Evolutionary conservation across 2,329 filamentous ascomycete genomes (phyloP), one percentile per base, ranked within the genome.

Genomic region (Harringtonia aguacate): DNA sequence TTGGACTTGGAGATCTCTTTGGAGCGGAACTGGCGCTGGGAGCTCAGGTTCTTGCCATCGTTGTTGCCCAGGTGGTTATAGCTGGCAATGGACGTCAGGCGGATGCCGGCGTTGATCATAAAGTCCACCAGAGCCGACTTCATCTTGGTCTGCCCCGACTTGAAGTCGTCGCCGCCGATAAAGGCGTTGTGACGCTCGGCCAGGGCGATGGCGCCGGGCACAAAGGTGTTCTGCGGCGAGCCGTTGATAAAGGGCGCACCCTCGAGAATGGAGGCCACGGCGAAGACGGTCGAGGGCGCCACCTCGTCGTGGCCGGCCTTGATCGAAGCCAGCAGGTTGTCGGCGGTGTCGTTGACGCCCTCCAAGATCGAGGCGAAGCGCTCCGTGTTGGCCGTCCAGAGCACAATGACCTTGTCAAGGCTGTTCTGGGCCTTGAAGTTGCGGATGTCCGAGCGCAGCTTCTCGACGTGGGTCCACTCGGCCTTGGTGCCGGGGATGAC

Each of bases 51-150:
- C 81, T 89, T 95, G 71, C 92, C 92, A 62, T 98, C 90, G 61
- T 98, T 98, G 79, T 98, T 98, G 59, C 92, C 92, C 45, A 98
- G 81, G 65, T 98, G 92, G 73, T 98, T 98, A 80, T 98, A 98
- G 68, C 86, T 94, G 52, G 92, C 87, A 68, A 98, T 97, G 34
- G 89, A 95, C 48, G 90, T 97, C 60, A 98, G 80, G 73, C 95
- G 95, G 77, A 98, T 97, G 62, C 92, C 92, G 39, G 92, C 92
- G 63, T 81, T 95, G 80, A 98, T 95, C 62, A 98, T 69, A 71
- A 98, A 98, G 68, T 98, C 92, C 37, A 97, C 92, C 27, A 98
- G 79, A 18, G 92, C 92, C 48, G 92, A 97, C 73, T 98, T 98
- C 92, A 98, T 98, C 81, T 98, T 98, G 63, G 92, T 98, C 75